phyloP scores from a whole-genome alignment of 768 basidiomycete genomes.

The Collybiopsis luxurians region DNA sequence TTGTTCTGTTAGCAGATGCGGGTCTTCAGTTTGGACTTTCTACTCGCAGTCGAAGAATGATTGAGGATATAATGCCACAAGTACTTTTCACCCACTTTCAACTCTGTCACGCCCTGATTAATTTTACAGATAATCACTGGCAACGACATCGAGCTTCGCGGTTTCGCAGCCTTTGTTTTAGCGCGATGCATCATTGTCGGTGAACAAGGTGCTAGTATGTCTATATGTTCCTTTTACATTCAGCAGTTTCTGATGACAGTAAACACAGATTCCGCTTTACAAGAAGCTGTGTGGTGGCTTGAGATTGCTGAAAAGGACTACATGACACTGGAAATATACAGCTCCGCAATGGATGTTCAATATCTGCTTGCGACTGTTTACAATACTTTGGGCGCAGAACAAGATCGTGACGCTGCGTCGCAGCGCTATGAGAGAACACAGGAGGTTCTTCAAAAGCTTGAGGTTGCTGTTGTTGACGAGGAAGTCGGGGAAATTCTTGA shows the following conservation, averaged over 20 bases:
- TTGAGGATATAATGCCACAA: constrained; percentile 84
- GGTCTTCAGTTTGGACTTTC: constrained; percentile 77
- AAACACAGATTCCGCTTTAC: constrained; percentile 37
- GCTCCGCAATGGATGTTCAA: constrained; percentile 64
- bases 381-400: constrained; percentile 59
- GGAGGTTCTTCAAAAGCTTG: constrained; percentile 37
- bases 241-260: neutral
- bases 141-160: constrained; percentile 73
- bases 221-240: constrained; percentile 13
- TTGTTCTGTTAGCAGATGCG: constrained; percentile 75
- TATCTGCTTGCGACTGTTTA: constrained; percentile 70
- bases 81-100: constrained; percentile 31
- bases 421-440: constrained; percentile 46
- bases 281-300: constrained; percentile 61
- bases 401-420: constrained; percentile 54
- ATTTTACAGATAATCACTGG: constrained; percentile 59
- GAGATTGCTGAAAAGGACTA: constrained; percentile 67
- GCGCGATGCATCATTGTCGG: constrained; percentile 74
- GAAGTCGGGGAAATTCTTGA: constrained; percentile 56
- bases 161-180: constrained; percentile 68
- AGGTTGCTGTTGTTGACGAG: constrained; percentile 43
- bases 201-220: constrained; percentile 40
- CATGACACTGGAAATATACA: constrained; percentile 51
- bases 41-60: constrained; percentile 54
- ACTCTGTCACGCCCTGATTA: neutral